These are phyloP conservation scores for Vaccinium vitisidaea DNA, from an alignment of 148 eudicot genomes.

Conservation along the genomic window DNA sequence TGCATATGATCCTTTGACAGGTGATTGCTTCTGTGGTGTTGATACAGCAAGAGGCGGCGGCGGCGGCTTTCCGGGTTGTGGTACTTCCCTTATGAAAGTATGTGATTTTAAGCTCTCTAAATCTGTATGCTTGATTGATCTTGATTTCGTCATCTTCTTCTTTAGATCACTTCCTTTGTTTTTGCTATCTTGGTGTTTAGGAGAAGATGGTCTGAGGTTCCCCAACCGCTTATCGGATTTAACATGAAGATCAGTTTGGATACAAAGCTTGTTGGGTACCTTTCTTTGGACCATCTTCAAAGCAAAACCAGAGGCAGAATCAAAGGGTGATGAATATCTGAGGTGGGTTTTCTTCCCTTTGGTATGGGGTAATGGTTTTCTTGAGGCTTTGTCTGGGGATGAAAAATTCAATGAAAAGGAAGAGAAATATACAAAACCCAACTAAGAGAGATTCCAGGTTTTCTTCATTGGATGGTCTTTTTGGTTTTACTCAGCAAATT, in stretches of 20 bases:
- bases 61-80: constrained; percentile 41
- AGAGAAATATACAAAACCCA: constrained; percentile 12
- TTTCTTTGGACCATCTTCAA: constrained; percentile 83
- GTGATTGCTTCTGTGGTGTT: constrained; percentile 26
- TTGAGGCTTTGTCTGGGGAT: constrained; percentile 15
- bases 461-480: constrained; percentile 10
- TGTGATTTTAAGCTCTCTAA: constrained; percentile 26
- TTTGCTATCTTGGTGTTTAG: constrained; percentile 37
- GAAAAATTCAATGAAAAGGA: constrained; percentile 8
- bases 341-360: constrained; percentile 33
- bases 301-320: constrained; percentile 24
- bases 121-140: constrained; percentile 47
- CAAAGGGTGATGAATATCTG: constrained; percentile 24
- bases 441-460: constrained; percentile 21
- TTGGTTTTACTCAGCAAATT: no score
- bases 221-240: constrained; percentile 33
- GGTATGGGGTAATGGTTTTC: constrained; percentile 14
- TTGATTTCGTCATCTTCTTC: constrained; percentile 74
- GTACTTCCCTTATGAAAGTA: constrained; percentile 17
- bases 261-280: constrained; percentile 49
- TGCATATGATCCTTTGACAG: constrained; percentile 18
- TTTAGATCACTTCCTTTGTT: constrained; percentile 45
- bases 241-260: constrained; percentile 35
- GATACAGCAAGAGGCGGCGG: constrained; percentile 23
- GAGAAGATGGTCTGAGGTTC: constrained; percentile 42